phyloP scores from a whole-genome alignment of 495 filamentous ascomycete species.

The Neurospora africana region DNA sequence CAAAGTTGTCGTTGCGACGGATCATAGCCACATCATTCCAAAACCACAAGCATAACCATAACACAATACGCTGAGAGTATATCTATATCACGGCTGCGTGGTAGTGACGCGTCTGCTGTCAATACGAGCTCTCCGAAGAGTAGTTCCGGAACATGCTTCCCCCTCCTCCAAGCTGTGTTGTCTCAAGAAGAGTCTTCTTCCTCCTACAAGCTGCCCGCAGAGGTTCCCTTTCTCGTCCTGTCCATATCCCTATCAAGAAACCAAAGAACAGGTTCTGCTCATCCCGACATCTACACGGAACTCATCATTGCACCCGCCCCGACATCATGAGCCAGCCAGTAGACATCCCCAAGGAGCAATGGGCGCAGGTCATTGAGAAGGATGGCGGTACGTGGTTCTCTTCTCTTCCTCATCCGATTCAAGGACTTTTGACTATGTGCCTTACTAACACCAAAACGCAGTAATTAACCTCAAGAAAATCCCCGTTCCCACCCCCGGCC shows the following conservation, averaged over 20 bases:
- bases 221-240: neutral
- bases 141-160: neutral
- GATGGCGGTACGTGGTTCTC: conserved; percentile 44
- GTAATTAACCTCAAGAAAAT: conserved; percentile 61
- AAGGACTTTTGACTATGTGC: neutral
- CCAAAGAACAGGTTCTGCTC: neutral
- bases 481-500: conserved; percentile 59
- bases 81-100: neutral
- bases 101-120: neutral
- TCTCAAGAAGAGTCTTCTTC: neutral
- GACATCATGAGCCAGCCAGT: neutral
- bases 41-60: neutral
- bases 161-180: neutral
- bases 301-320: neutral
- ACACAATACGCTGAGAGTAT: neutral
- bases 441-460: conserved; percentile 18
- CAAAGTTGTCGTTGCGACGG: neutral
- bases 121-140: neutral
- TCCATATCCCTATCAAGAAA: neutral
- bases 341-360: conserved; percentile 59
- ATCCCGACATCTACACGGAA: neutral
- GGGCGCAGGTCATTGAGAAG: conserved; percentile 73
- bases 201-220: neutral
- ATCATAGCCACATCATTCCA: neutral
- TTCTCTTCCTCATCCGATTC: neutral